These are phyloP conservation scores for Phyllosticta paracitricarpa DNA, from an alignment of 2,329 filamentous ascomycete species.

Conservation along the genomic window DNA sequence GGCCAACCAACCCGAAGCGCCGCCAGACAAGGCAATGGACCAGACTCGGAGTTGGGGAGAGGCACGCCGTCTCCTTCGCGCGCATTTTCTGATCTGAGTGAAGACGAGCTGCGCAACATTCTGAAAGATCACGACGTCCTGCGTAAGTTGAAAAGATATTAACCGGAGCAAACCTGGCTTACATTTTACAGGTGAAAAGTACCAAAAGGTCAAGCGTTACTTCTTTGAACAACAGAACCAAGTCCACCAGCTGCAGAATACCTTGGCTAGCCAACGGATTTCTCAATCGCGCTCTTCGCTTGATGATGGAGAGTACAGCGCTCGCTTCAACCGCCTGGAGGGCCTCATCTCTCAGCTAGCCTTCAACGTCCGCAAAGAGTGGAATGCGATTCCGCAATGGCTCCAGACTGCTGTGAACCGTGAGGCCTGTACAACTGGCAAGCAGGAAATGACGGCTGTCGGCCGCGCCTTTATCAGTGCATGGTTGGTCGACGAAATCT, in stretches of 20 bases:
- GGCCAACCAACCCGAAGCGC: constrained; percentile 33
- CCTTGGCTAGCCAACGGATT: constrained; percentile 90
- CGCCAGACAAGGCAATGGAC: constrained; percentile 22
- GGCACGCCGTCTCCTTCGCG: constrained; percentile 37
- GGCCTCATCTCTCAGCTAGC: constrained; percentile 90
- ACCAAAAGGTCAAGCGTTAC: constrained; percentile 94
- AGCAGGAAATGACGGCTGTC: constrained; percentile 95
- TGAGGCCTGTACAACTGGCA: constrained; percentile 76
- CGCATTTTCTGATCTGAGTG: constrained; percentile 33
- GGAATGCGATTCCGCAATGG: constrained; percentile 73
- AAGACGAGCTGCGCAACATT: constrained; percentile 38
- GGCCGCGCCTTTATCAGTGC: constrained; percentile 79
- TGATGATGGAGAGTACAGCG: constrained; percentile 89
- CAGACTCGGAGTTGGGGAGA: constrained; percentile 26
- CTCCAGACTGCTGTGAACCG: constrained; percentile 69
- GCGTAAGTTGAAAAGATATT: constrained; percentile 23
- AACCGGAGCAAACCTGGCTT: neutral
- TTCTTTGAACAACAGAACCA: constrained; percentile 90
- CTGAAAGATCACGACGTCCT: constrained; percentile 41
- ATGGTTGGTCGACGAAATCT: constrained; percentile 86
- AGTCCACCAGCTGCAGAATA: constrained; percentile 91
- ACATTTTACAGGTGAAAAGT: constrained; percentile 64
- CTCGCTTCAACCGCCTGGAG: constrained; percentile 80
- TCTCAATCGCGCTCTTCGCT: constrained; percentile 89
- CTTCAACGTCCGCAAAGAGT: constrained; percentile 94